These are phyloP conservation scores for Chenopodium berlandieri DNA, from an alignment of 148 eudicot species.

Conservation along the genomic window DNA sequence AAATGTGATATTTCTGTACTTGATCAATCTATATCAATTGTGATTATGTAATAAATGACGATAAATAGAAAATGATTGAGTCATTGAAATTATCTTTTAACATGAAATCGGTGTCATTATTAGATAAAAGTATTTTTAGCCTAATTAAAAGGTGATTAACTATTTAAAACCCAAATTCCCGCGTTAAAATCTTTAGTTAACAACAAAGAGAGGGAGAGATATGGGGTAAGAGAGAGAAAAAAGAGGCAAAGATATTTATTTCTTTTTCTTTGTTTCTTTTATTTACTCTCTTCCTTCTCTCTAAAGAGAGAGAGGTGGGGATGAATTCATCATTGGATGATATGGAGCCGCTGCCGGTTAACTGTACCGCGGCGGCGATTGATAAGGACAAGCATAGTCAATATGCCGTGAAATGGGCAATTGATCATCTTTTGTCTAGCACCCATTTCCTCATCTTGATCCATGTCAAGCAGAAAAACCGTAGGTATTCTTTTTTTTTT, in stretches of 20 bases:
- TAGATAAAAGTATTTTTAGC: too few species aligned
- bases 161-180: slow-evolving; percentile 11
- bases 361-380: slow-evolving; percentile 45
- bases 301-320: not conserved
- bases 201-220: not conserved
- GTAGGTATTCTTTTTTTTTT: slow-evolving; percentile 39
- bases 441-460: slow-evolving; percentile 32
- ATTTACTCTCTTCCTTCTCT: not conserved
- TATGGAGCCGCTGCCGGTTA: slow-evolving; percentile 6
- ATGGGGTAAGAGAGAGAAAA: not conserved
- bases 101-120: too few species aligned
- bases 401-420: slow-evolving; percentile 59
- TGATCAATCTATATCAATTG: too few species aligned
- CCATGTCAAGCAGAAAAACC: slow-evolving; percentile 44
- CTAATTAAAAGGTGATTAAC: too few species aligned
- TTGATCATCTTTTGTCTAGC: slow-evolving; percentile 38
- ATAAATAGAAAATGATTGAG: too few species aligned
- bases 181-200: not conserved
- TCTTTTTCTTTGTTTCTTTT: too few species aligned
- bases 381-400: slow-evolving; percentile 58
- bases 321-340: slow-evolving; percentile 21
- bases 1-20: too few species aligned
- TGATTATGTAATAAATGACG: too few species aligned
- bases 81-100: too few species aligned
- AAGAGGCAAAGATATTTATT: too few species aligned